phyloP scores from a whole-genome alignment of 2,329 filamentous ascomycete genomes.

The Dryadomyces quercivorus region DNA sequence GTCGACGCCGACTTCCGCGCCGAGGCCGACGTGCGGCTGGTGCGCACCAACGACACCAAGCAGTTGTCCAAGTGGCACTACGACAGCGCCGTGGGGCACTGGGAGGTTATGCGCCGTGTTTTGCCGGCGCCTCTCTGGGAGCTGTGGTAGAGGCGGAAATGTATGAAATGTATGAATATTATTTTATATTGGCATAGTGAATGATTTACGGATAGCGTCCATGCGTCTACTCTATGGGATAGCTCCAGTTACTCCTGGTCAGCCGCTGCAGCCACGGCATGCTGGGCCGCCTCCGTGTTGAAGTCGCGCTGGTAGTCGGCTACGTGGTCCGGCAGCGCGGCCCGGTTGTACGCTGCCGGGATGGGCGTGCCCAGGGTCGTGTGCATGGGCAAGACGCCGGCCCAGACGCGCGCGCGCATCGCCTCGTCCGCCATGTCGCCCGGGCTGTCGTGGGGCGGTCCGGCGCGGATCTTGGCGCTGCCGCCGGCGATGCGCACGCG shows the following conservation, averaged over 20 bases:
- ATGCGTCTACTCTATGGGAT: constrained; percentile 7
- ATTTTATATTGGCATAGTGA: not conserved
- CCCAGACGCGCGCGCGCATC: constrained; percentile 35
- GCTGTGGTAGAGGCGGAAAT: constrained; percentile 50
- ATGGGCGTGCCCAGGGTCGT: constrained; percentile 52
- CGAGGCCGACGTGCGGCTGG: constrained; percentile 33
- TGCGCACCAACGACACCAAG: constrained; percentile 51
- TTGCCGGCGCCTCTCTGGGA: constrained; percentile 74
- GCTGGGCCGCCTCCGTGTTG: constrained; percentile 18
- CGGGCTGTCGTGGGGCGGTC: constrained; percentile 45
- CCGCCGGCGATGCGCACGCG: constrained; percentile 56
- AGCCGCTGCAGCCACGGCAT: constrained; percentile 14
- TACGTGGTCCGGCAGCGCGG: constrained; percentile 50
- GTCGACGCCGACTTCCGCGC: constrained; percentile 35
- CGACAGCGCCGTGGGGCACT: constrained; percentile 71
- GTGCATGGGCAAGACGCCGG: constrained; percentile 50
- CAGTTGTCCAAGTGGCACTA: constrained; percentile 61
- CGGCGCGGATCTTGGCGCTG: constrained; percentile 62
- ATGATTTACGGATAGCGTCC: too few relatives aligned
- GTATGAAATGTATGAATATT: not conserved
- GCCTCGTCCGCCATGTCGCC: constrained; percentile 32
- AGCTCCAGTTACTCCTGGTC: constrained; percentile 8
- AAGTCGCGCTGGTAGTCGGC: constrained; percentile 25
- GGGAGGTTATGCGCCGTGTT: constrained; percentile 81
- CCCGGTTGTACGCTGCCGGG: constrained; percentile 45